phyloP scores from a whole-genome alignment of 2,329 filamentous ascomycete genomes.

The Cadophora malorum region DNA sequence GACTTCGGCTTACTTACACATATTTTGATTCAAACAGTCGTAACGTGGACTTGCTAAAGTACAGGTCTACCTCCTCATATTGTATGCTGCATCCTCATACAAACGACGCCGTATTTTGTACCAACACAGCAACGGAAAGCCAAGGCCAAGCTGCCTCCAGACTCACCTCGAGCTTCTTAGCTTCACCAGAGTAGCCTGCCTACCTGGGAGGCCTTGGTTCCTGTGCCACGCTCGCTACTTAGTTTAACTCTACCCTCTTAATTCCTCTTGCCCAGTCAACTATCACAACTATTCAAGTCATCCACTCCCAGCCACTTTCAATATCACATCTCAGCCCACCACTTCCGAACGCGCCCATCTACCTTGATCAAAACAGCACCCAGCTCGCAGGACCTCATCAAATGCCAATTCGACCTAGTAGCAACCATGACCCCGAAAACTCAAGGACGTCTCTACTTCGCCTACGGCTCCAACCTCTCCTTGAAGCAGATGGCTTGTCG shows the following conservation, averaged over 20 bases:
- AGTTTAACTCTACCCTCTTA: not conserved
- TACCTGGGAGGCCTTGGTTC: not conserved
- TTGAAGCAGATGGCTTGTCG: constrained; percentile 67
- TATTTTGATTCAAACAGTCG: too few relatives aligned
- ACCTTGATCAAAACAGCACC: too few relatives aligned
- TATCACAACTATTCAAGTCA: not conserved
- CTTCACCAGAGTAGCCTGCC: too few relatives aligned
- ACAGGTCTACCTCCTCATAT: too few relatives aligned
- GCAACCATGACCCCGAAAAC: not conserved
- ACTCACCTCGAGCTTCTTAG: not conserved
- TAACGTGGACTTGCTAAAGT: too few relatives aligned
- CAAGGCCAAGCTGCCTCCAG: not conserved
- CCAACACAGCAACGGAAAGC: not conserved
- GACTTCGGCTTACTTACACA: not conserved
- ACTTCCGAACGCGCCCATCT: too few relatives aligned
- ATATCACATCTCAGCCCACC: too few relatives aligned
- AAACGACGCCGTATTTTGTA: too few relatives aligned
- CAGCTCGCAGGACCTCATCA: too few relatives aligned
- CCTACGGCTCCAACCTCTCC: constrained; percentile 75
- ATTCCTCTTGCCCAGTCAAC: not conserved
- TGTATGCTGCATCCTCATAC: too few relatives aligned
- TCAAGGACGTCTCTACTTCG: constrained; percentile 62
- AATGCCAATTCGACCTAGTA: too few relatives aligned
- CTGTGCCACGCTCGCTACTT: not conserved
- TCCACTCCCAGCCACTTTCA: too few relatives aligned